Evolutionary conservation across 2,329 filamentous ascomycete species (phyloP).

Genomic region (Moelleriella libera): DNA sequence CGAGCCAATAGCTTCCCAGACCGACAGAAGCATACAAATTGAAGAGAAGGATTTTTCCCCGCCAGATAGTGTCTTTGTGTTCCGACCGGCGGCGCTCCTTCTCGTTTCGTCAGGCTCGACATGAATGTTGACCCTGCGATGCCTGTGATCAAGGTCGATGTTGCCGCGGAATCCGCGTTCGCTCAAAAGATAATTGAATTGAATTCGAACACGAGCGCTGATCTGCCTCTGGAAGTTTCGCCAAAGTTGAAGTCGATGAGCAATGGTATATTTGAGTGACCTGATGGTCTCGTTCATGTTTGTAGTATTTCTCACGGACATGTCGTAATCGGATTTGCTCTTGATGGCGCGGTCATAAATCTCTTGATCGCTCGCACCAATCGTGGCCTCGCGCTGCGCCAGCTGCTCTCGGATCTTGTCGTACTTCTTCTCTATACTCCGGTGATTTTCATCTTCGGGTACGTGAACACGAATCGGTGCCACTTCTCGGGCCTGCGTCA

Average conservation of each 20-base stretch:
- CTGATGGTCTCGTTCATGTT: conserved; percentile 26
- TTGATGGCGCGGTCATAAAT: conserved; percentile 37
- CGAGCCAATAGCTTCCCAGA: conserved; percentile 98
- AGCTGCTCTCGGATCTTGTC: conserved; percentile 43
- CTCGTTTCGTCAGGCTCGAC: conserved; percentile 60
- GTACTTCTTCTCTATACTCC: conserved; percentile 39
- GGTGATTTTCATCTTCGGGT: conserved; percentile 47
- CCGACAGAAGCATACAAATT: conserved; percentile 78
- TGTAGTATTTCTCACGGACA: conserved; percentile 26
- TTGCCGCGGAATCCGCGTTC: conserved; percentile 81
- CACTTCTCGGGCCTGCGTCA: conserved; percentile 35
- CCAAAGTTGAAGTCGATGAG: conserved; percentile 62
- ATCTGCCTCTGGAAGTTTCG: conserved; percentile 70
- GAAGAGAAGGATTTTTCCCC: conserved; percentile 98
- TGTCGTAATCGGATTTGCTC: conserved; percentile 25
- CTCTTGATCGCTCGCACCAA: conserved; percentile 51
- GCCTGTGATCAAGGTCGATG: conserved; percentile 62
- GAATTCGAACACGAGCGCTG: conserved; percentile 69
- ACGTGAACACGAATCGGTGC: conserved; percentile 44
- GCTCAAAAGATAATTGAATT: conserved; percentile 77
- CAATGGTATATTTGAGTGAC: conserved; percentile 44
- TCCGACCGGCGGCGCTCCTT: conserved; percentile 55
- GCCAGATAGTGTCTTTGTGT: conserved; percentile 84
- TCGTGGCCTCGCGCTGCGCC: conserved; percentile 36
- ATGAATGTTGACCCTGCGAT: conserved; percentile 62